Conservation (phyloP, 495 filamentous ascomycete genomes). For the Apodospora peruviana region DNA sequence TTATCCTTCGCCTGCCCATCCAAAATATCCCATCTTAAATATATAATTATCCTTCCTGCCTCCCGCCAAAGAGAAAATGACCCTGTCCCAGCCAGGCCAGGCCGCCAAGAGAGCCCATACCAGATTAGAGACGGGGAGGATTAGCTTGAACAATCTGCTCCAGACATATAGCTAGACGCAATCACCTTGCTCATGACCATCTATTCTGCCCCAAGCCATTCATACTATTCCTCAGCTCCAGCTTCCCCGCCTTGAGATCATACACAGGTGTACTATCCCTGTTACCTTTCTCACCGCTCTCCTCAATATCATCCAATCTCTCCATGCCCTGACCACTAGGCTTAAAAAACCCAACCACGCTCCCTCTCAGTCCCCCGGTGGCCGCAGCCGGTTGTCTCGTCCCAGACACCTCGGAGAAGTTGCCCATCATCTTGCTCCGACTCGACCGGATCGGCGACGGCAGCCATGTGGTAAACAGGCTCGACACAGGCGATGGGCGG, state of each 20-base stretch:
- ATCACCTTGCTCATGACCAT: slow-evolving; percentile 11
- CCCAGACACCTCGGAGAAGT: slow-evolving; percentile 17
- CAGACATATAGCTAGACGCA: too few species aligned
- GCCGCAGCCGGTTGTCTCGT: neutral
- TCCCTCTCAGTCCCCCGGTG: slow-evolving; percentile 13
- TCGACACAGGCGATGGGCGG: slow-evolving; percentile 4
- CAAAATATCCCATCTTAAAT: too few species aligned
- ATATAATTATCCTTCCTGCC: too few species aligned
- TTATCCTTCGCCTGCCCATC: too few species aligned
- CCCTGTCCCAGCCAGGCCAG: too few species aligned
- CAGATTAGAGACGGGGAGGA: too few species aligned
- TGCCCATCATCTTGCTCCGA: slow-evolving; percentile 15
- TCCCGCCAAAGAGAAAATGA: too few species aligned
- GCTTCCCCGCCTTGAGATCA: slow-evolving; percentile 15
- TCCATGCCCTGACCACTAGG: slow-evolving; percentile 14
- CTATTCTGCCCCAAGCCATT: slow-evolving; percentile 31
- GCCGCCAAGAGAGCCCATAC: neutral
- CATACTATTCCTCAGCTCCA: slow-evolving; percentile 27
- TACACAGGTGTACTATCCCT: slow-evolving; percentile 6
- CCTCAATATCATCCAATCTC: slow-evolving; percentile 22
- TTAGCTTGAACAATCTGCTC: too few species aligned
- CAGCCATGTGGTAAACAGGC: slow-evolving; percentile 16
- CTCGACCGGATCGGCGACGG: slow-evolving; percentile 4
- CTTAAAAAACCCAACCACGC: slow-evolving; percentile 18
- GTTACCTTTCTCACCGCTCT: slow-evolving; percentile 8